phyloP scores from a whole-genome alignment of 2,329 filamentous ascomycete species.

The Nemania bipapillata region DNA sequence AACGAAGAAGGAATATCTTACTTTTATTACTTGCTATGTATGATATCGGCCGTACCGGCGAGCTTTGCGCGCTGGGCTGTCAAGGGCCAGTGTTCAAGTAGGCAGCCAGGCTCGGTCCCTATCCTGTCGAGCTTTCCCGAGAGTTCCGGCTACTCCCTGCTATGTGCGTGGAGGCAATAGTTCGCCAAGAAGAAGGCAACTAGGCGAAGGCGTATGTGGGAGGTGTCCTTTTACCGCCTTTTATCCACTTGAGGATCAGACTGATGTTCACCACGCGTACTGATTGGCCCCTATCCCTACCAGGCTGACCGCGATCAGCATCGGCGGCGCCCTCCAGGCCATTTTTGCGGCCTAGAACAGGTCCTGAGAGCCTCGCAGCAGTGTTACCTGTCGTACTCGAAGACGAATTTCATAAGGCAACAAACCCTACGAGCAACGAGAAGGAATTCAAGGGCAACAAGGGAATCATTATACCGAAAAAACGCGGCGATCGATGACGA shows the following conservation, averaged over 20 bases:
- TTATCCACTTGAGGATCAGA: slow-evolving; percentile 11
- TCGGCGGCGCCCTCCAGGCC: slow-evolving; percentile 6
- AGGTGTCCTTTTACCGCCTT: slow-evolving; percentile 30
- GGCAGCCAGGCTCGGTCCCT: background rate
- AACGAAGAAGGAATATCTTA: too few relatives aligned
- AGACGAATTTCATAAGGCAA: background rate
- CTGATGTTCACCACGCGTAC: background rate
- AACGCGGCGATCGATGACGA: slow-evolving; percentile 4
- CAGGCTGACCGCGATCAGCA: background rate
- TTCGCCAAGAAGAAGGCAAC: slow-evolving; percentile 28
- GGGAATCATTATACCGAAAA: background rate
- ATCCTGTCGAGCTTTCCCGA: background rate
- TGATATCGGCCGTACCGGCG: slow-evolving; percentile 10
- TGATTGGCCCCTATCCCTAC: slow-evolving; percentile 19
- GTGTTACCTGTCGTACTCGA: background rate
- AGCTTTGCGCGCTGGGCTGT: background rate
- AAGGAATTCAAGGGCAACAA: slow-evolving; percentile 1
- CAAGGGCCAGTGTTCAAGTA: slow-evolving; percentile 7
- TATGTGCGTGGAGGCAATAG: slow-evolving; percentile 3
- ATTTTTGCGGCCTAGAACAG: background rate
- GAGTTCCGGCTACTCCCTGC: background rate
- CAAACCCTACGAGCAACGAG: background rate
- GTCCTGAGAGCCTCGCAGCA: slow-evolving; percentile 16
- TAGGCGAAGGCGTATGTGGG: slow-evolving; percentile 2
- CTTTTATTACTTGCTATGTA: slow-evolving; percentile 5